Conservation (phyloP, 1,139 yeast species). For the Hansenula sp. region DNA sequence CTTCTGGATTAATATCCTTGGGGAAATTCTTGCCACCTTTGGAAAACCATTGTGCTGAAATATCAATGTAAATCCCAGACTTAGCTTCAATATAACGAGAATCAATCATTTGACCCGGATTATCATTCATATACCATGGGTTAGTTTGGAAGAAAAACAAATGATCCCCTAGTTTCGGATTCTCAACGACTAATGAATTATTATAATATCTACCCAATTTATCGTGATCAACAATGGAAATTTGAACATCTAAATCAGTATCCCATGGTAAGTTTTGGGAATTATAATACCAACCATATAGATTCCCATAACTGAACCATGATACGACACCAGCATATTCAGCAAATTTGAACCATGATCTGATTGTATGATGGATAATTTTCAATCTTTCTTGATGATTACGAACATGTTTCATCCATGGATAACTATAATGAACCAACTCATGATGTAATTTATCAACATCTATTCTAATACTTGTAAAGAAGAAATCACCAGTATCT, state of each 20-base stretch:
- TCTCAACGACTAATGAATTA: slow-evolving; percentile 48
- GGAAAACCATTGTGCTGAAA: slow-evolving; percentile 41
- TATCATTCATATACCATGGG: slow-evolving; percentile 28
- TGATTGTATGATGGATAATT: slow-evolving; percentile 46
- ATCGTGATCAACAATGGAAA: slow-evolving; percentile 54
- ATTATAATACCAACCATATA: slow-evolving; percentile 64
- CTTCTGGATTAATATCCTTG: slow-evolving; percentile 13
- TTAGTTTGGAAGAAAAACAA: slow-evolving; percentile 36
- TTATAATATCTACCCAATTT: slow-evolving; percentile 46
- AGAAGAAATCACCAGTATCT: slow-evolving; percentile 34
- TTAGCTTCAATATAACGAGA: slow-evolving; percentile 70
- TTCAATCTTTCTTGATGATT: slow-evolving; percentile 39
- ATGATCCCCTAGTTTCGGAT: slow-evolving; percentile 49
- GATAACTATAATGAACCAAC: slow-evolving; percentile 44
- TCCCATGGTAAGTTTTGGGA: slow-evolving; percentile 69
- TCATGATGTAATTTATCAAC: slow-evolving; percentile 29
- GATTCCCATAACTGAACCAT: slow-evolving; percentile 65
- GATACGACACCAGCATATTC: slow-evolving; percentile 42
- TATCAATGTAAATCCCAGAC: slow-evolving; percentile 66
- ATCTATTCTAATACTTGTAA: slow-evolving; percentile 43
- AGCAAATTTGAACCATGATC: slow-evolving; percentile 57
- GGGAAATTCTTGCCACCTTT: slow-evolving; percentile 23
- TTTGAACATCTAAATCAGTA: slow-evolving; percentile 60
- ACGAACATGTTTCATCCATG: slow-evolving; percentile 42
- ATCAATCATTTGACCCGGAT: slow-evolving; percentile 60